A percentile compares a stretch with the other conserved stretches of the same genome.
phyloP scores from a whole-genome alignment of 1,284 basidiomycete species.

The Dichomitus squalens region DNA sequence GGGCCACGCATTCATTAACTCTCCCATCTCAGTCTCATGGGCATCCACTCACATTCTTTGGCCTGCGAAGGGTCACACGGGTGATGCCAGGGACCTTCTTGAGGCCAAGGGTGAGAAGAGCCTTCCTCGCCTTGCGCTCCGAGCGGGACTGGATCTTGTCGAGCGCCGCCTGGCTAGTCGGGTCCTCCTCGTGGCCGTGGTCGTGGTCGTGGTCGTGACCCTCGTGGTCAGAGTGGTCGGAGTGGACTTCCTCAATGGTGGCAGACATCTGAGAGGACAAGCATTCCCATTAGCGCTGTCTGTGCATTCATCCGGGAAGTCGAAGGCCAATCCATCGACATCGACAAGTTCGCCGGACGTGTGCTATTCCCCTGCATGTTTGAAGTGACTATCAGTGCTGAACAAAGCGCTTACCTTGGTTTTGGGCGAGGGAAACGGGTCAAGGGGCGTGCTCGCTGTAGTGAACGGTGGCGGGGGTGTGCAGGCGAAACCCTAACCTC shows the following conservation, averaged over 20 bases:
- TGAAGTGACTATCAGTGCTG: not conserved
- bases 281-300: slow-evolving; percentile 21
- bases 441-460: slow-evolving; percentile 38
- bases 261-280: slow-evolving; percentile 63
- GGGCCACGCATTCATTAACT: not conserved
- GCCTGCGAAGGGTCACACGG: slow-evolving; percentile 91
- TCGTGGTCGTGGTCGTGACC: slow-evolving; percentile 59
- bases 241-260: slow-evolving; percentile 80
- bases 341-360: not conserved
- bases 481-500: slow-evolving; percentile 28
- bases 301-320: slow-evolving; percentile 39
- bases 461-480: slow-evolving; percentile 32
- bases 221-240: slow-evolving; percentile 68
- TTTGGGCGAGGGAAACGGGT: slow-evolving; percentile 18
- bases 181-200: slow-evolving; percentile 72
- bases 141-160: slow-evolving; percentile 93
- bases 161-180: slow-evolving; percentile 81
- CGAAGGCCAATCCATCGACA: slow-evolving; percentile 34
- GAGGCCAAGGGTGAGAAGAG: slow-evolving; percentile 83
- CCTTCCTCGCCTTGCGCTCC: slow-evolving; percentile 91
- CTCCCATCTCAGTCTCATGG: not conserved
- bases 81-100: slow-evolving; percentile 94
- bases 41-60: slow-evolving; percentile 79
- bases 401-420: slow-evolving; percentile 23
- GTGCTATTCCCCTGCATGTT: not conserved